Percentiles rank a stretch among this genome's conserved stretches.
These are phyloP conservation scores for Tothia fuscella DNA, from an alignment of 2,329 filamentous ascomycete genomes.

Conservation along the genomic window DNA sequence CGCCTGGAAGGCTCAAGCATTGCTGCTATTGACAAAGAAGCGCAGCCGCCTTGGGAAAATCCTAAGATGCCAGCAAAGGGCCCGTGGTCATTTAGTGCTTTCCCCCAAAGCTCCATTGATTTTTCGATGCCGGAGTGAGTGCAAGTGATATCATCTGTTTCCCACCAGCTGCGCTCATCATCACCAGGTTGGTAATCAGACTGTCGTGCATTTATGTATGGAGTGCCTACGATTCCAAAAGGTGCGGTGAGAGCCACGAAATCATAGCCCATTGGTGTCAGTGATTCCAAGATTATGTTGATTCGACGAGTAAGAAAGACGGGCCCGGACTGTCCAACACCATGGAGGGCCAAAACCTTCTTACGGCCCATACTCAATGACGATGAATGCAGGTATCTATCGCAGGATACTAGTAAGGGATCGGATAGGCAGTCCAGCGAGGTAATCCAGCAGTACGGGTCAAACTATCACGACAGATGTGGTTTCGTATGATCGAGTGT, in stretches of 20 bases:
- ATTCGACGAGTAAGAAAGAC: constrained; percentile 1
- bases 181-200: constrained; percentile 1
- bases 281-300: constrained; percentile 1
- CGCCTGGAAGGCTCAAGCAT: constrained; percentile 7
- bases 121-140: not conserved
- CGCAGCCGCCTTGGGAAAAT: constrained; percentile 7
- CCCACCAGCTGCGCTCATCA: constrained; percentile 8
- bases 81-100: constrained; percentile 2
- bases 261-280: constrained; percentile 1
- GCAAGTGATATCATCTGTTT: constrained; percentile 3
- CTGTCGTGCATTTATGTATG: constrained; percentile 6
- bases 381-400: too few relatives aligned
- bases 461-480: too few relatives aligned
- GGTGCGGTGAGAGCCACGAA: not conserved
- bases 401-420: too few relatives aligned
- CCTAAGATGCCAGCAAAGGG: constrained; percentile 5
- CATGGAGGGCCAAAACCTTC: constrained; percentile 5
- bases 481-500: too few relatives aligned
- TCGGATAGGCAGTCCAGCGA: too few relatives aligned
- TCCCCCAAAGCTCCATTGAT: constrained; percentile 7
- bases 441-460: too few relatives aligned
- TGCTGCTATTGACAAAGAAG: constrained; percentile 5
- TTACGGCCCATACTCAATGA: not conserved
- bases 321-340: constrained; percentile 4
- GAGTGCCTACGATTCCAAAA: constrained; percentile 1